Evolutionary conservation across 257 asterid species (phyloP), one percentile per base, ranked within the genome.

Genomic region (Vinca minor): DNA sequence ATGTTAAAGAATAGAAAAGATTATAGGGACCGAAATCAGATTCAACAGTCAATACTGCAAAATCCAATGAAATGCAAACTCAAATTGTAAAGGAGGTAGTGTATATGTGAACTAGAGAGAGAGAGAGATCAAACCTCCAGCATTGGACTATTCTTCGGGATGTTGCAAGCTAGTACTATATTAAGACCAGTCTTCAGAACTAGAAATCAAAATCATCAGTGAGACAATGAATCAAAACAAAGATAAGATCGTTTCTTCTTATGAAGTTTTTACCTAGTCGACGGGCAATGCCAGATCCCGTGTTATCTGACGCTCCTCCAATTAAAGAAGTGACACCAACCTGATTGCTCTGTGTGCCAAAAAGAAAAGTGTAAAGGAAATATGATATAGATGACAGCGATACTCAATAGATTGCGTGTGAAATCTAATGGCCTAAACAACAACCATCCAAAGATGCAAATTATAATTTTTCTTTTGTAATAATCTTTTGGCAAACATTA

Each of bases 301-400:
- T 80, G 71, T 85, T 93, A 76, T 93, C 98, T 76, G 94, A 79
- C 59, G 87, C 45, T 62, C 97, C 91, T 60, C 97, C 97, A 59
- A 87, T 78, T 56, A 93, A 76, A 55, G 85, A 81, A 35, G 88
- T 83, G 63, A 85, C 87, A 50, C 87, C 77, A 48, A 86, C 82
- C 13, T 83, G 54, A 68, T 83, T 81, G 73, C 77, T 78, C 98
- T 91, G 92, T 66, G 71, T 59, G 75, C 56, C n/a, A 46, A 67
- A 66, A 64, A 41, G 54, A 71, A 50, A 60, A 56, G 29, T 23
- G 52, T 41, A 56, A 53, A 59, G 38, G 42, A 63, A 39, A 38
- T 32, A 21, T 8, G 15, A 23, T 47, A 59, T 36, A n/a, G n/a
- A n/a, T 49, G 47, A 47, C n/a, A 25, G 56, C 1, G 46, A 6